Evolutionary conservation across 257 asterid species (phyloP), one percentile per base, ranked within the genome.

Genomic region (Coffea canephora): DNA sequence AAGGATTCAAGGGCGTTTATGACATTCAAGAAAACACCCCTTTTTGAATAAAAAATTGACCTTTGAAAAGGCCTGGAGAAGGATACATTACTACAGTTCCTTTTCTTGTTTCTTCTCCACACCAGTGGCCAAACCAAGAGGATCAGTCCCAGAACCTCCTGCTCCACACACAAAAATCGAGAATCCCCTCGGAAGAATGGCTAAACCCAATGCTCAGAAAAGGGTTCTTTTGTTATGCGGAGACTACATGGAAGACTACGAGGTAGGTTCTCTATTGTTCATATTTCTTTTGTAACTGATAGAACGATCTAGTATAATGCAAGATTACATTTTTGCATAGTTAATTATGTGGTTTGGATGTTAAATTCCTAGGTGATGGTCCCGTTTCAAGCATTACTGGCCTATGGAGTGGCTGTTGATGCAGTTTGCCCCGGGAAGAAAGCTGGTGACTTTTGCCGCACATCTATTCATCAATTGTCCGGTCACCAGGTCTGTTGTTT

Each of bases 361-460:
- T 23, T 41, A 2, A 69, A 10, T 49, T 67, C 74, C 31, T 82
- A 95, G 99, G 96, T 87, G 80, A 95, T 93, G 99, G 97, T 93
- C 76, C 99, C 99, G 36, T 93, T 93, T 86, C 99, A 95, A 90
- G 97, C 97, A 4, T 80, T 95, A 80, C 86, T 85, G 79, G 99
- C 98, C 5, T 95, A 90, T 84, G 99, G 99, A 48, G 83, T 95
- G 67, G 80, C 93, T 6, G 99, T 95, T 34, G 97, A 95, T 85
- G 97, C 97, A 8, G 97, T 93, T 84, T 93, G 97, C 85, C 99
- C 98, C 50, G 97, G 97, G 3, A 95, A 95, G 89, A 95, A 90
- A 86, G 85, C 98, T 52, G 98, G 98, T 52, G 99, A 95, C 52
- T 12, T 89, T 50, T 91, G 97, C 84, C 97, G 96, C 64, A 95